Conservation (phyloP, 1,284 basidiomycete genomes). For the Taiwanofungus camphoratus region DNA sequence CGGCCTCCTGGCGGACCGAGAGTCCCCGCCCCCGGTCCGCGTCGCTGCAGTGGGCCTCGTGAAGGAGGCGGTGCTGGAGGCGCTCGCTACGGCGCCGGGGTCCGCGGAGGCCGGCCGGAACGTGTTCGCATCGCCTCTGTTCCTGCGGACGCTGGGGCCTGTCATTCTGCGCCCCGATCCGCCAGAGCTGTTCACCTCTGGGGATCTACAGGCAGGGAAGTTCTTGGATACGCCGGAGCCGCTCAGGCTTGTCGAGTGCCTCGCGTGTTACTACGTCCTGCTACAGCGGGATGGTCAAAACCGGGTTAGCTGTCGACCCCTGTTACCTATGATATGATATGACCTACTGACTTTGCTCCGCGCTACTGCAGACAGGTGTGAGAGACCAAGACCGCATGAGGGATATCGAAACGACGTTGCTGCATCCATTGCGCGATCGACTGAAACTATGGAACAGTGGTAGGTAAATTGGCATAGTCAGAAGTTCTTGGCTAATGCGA, state of each 20-base stretch:
- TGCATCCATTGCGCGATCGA: conserved; percentile 25
- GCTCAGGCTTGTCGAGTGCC: conserved; percentile 43
- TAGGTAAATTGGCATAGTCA: conserved; percentile 20
- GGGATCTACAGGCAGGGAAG: conserved; percentile 26
- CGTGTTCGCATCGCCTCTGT: conserved; percentile 41
- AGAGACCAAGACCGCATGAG: conserved; percentile 33
- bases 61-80: conserved; percentile 58
- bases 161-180: conserved; percentile 46
- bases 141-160: conserved; percentile 47
- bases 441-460: conserved; percentile 25
- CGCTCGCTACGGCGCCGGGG: conserved; percentile 26
- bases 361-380: conserved; percentile 51
- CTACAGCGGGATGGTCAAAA: conserved; percentile 42
- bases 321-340: conserved; percentile 8
- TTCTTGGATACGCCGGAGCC: conserved; percentile 46
- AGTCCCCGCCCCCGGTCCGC: conserved; percentile 56
- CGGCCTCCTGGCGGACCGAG: conserved; percentile 39
- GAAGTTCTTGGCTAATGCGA: conserved; percentile 22
- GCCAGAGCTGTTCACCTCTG: conserved; percentile 32
- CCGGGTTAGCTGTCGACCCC: conserved; percentile 27
- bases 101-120: conserved; percentile 25
- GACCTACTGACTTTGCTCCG: background rate
- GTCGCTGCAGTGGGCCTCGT: conserved; percentile 60
- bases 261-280: conserved; percentile 49
- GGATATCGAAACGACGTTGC: conserved; percentile 24